phyloP scores from a whole-genome alignment of 2,329 filamentous ascomycete genomes.

The Colletotrichum sp. region DNA sequence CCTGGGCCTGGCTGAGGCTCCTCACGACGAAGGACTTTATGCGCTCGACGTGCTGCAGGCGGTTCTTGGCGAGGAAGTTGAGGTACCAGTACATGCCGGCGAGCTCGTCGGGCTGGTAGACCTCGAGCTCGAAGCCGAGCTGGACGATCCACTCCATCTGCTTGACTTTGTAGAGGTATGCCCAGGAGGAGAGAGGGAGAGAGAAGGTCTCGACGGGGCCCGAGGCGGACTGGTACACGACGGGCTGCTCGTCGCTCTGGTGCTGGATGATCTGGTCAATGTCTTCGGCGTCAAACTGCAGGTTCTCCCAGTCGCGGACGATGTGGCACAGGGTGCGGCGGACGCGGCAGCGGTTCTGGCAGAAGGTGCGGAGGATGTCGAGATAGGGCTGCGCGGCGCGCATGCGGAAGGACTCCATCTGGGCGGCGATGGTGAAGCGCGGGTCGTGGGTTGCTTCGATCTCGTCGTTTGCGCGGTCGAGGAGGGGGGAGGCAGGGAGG shows the following conservation, averaged over 20 bases:
- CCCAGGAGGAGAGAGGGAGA: conserved; percentile 85
- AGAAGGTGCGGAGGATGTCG: conserved; percentile 82
- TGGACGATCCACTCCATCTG: conserved; percentile 89
- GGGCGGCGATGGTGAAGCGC: conserved; percentile 72
- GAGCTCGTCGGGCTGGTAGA: conserved; percentile 87
- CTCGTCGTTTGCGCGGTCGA: conserved; percentile 77
- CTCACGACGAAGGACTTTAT: conserved; percentile 70
- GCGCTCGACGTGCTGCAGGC: conserved; percentile 73
- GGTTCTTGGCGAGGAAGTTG: conserved; percentile 72
- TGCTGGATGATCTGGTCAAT: conserved; percentile 72
- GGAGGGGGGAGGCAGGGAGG: conserved; percentile 72
- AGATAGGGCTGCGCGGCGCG: conserved; percentile 74
- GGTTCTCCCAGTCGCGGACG: conserved; percentile 80
- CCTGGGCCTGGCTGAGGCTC: conserved; percentile 34
- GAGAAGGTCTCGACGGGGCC: conserved; percentile 62
- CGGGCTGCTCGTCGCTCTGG: conserved; percentile 64
- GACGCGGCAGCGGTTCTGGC: conserved; percentile 88
- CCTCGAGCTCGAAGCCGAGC: conserved; percentile 90
- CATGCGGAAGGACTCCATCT: conserved; percentile 74
- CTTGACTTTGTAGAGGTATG: conserved; percentile 86
- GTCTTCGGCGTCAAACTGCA: conserved; percentile 83
- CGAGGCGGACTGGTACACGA: conserved; percentile 49
- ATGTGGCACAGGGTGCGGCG: conserved; percentile 89
- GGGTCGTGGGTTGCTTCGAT: conserved; percentile 78
- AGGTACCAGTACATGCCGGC: conserved; percentile 92